Conservation (phyloP, 768 basidiomycete genomes). For the Trametes punicea region DNA sequence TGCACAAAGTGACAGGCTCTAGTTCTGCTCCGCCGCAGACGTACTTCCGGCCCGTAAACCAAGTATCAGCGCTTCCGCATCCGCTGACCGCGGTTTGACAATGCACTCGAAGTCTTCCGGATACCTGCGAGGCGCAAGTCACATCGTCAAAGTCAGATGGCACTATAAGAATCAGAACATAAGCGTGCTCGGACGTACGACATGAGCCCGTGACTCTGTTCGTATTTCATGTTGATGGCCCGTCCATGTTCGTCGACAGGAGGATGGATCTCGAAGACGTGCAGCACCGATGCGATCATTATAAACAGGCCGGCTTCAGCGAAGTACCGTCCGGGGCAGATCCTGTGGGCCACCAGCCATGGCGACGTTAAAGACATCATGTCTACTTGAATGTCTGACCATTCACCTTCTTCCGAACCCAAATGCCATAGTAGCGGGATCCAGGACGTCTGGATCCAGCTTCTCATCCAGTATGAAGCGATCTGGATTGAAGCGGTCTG, state of each 20-base stretch:
- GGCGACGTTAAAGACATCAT: background rate
- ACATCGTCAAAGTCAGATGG: no score
- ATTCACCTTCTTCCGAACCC: slow-evolving; percentile 26
- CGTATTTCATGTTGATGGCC: background rate
- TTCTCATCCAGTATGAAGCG: slow-evolving; percentile 48
- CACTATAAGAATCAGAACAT: background rate
- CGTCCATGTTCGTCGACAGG: slow-evolving; percentile 10
- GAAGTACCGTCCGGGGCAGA: slow-evolving; percentile 19
- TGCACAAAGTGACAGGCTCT: no score
- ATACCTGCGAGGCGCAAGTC: background rate
- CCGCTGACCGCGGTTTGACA: background rate
- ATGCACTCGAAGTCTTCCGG: slow-evolving; percentile 5
- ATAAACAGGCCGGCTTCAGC: slow-evolving; percentile 18
- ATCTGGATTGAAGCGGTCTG: slow-evolving; percentile 80
- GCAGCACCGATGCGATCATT: slow-evolving; percentile 12
- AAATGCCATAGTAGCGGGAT: slow-evolving; percentile 21
- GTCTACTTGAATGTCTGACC: background rate
- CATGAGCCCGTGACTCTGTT: background rate
- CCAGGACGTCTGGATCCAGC: slow-evolving; percentile 59
- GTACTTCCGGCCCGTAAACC: no score
- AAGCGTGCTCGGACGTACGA: background rate
- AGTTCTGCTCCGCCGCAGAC: no score
- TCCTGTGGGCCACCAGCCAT: slow-evolving; percentile 4
- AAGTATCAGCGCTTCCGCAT: background rate
- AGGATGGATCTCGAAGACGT: slow-evolving; percentile 18